Base-by-base conservation (phyloP, 768 basidiomycete species). In the Mrakia gelida region DNA sequence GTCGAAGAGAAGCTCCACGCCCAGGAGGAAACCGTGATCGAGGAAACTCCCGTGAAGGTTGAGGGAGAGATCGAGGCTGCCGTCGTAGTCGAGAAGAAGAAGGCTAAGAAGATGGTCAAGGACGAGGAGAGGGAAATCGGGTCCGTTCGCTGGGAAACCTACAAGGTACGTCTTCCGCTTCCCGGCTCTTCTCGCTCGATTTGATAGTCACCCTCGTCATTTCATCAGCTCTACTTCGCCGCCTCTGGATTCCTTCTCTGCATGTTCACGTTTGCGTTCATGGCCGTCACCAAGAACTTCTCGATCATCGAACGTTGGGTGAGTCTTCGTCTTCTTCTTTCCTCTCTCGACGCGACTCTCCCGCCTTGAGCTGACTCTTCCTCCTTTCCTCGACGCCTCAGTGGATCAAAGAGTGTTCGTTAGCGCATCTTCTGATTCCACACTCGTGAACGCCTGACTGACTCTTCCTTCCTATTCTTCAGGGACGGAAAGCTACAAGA, bases 81-180 rank as follows among this genome's bases (percentile, higher is more conserved):
- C 49, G 61, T 77, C 38, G 59, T 10, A 4, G 2, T n/a, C 26
- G 59, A 71, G 16, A 79, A 75, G 71, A 74, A 74, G 16, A 71
- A 73, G n/a, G 73, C 78, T 13, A 72, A 75, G 45, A 83, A 82
- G 62, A 84, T 94, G 16, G 84, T 94, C 76, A 90, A 93, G 82
- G 93, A 94, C 70, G 93, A 95, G 82, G 90, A 92, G 77, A 84
- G 93, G 63, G 92, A 92, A 79, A 87, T 87, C 2, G 94, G 94
- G 0, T 89, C 90, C 49, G 93, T 95, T 43, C 92, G 92, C 81
- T 93, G 92, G 91, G 84, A 85, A 18, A 87, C 88, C 32, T 89
- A 89, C 81, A 86, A 86, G 81, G 77, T 72, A 3, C 6, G 75
- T 13, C 18, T 21, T 16, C 21, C 16, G 3, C 49, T 52, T 21